Evolutionary conservation across 805 yeast genomes (phyloP), one percentile per base, ranked within the genome.

Genomic region (Schizosaccharomyces japonicus): DNA sequence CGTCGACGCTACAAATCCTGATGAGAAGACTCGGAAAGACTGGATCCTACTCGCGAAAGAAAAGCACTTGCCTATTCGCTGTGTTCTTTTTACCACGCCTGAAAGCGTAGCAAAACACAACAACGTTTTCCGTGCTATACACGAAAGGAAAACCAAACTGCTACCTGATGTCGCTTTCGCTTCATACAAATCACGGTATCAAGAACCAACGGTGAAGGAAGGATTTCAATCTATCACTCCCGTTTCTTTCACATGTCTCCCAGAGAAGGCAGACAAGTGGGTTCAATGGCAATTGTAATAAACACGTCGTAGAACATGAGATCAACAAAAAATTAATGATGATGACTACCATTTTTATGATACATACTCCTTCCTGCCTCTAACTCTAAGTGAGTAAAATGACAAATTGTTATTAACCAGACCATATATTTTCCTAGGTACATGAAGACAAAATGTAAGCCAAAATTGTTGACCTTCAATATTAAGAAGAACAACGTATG

Each of bases 1-100:
- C 2, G 27, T 45, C 15, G 47, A 45, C 17, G 30, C 28, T 23
- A 45, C 47, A 13, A 45, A 30, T 23, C 39, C 47, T 45, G 33
- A 29, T 11, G n/a, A 7, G 3, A 39, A 31, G 28, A 21, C 47
- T 10, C 40, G 47, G 30, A 19, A 32, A 45, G 28, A 10, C 11
- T 45, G 47, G 47, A 31, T 32, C 30, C 13, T 6, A 7, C 27
- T 45, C 17, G 47, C 47, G 19, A 15, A 25, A 31, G 19, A 7
- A 30, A 17, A 29, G 10, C 15, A 45, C 15, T 10, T 45, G 19
- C 47, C 39, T n/a, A 31, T 31, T 3, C 36, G 47, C 15, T 45
- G 47, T n/a, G 15, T 45, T 25, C 23, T 17, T n/a, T 11, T 45
- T 8, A 13, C 31, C n/a, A 15, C 36, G 19, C 28, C 47, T 13